Evolutionary conservation across 139 green algal species (phyloP), one percentile per base, ranked within the genome.

Genomic region (Yamagishiella unicocca): DNA sequence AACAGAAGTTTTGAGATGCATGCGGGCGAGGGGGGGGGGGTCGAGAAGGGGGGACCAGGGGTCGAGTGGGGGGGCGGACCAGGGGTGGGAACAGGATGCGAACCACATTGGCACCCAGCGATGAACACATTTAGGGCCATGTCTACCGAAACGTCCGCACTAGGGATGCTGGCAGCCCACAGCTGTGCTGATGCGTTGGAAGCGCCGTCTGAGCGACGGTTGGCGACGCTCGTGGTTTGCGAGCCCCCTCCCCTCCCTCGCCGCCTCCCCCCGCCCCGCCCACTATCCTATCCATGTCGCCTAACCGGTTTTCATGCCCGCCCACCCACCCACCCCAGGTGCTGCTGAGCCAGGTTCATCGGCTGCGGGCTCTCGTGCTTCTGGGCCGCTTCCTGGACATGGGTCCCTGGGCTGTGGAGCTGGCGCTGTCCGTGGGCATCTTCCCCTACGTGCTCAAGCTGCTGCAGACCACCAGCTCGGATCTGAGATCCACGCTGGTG

Each of bases 381-480:
- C 91, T 99, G 35, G 96, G 96, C 0, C 93, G 96, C 62, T 99
- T 99, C 93, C 90, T 99, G 40, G 98, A 99, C 92, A 98, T 99
- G 96, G 98, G 98, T 25, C 81, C 94, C 33, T 99, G 98, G 97
- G 98, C 97, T 1, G 98, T 99, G 55, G 97, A 99, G 91, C 93
- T 99, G 55, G 97, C 98, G 19, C 93, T 99, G 40, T 97, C 90
- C 6, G 98, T 99, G 12, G 98, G 98, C 89, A 99, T 99, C 79
- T 99, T 99, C 91, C 98, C 98, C 12, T 99, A 99, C 89, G 97
- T 99, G 61, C 94, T 99, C 58, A 99, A 99, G 94, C 94, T 99
- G 86, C 95, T 99, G 89, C 90, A 99, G 90, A 99, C 98, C n/a
- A 99, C 95, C 8, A 95, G 95, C 50, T 38, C 90, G 2, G 98